Percentiles rank a stretch among this genome's conserved stretches.
These are phyloP conservation scores for Elaeis oleifera DNA, from an alignment of 202 grass and related monocot species.

Conservation along the genomic window DNA sequence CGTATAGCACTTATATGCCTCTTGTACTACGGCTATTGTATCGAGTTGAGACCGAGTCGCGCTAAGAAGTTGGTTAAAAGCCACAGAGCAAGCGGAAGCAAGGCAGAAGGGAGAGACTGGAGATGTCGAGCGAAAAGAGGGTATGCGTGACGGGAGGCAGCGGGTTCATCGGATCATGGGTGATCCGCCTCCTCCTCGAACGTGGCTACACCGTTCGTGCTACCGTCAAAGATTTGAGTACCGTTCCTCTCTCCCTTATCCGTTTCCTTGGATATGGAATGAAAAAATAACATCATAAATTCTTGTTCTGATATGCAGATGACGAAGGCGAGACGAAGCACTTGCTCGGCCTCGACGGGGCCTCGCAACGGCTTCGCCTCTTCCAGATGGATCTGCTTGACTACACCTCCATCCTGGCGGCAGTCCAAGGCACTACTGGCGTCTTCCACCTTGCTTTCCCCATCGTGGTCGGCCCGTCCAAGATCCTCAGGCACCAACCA, in stretches of 20 bases:
- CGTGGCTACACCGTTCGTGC: constrained; percentile 49
- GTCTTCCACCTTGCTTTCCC: constrained; percentile 69
- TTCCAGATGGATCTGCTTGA: constrained; percentile 57
- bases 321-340: constrained; percentile 65
- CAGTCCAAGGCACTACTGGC: constrained; percentile 35
- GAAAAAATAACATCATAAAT: too few relatives aligned
- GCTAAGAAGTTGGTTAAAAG: neutral
- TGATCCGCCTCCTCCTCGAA: constrained; percentile 38
- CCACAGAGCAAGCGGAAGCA: neutral
- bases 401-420: constrained; percentile 34
- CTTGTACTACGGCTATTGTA: too few relatives aligned
- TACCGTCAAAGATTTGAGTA: constrained; percentile 30
- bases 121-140: constrained; percentile 14
- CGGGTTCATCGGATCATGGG: constrained; percentile 53
- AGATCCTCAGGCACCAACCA: constrained; percentile 30
- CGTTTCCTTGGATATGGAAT: too few relatives aligned
- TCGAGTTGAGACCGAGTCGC: neutral
- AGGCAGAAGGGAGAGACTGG: constrained; percentile 6
- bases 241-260: too few relatives aligned
- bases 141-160: constrained; percentile 54
- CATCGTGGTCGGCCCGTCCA: constrained; percentile 30
- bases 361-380: constrained; percentile 30
- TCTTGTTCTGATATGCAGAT: constrained; percentile 37
- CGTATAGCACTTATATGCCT: too few relatives aligned
- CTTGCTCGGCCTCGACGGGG: constrained; percentile 38